Conservation (phyloP, 257 asterid species). For the Gentiana dahurica region DNA sequence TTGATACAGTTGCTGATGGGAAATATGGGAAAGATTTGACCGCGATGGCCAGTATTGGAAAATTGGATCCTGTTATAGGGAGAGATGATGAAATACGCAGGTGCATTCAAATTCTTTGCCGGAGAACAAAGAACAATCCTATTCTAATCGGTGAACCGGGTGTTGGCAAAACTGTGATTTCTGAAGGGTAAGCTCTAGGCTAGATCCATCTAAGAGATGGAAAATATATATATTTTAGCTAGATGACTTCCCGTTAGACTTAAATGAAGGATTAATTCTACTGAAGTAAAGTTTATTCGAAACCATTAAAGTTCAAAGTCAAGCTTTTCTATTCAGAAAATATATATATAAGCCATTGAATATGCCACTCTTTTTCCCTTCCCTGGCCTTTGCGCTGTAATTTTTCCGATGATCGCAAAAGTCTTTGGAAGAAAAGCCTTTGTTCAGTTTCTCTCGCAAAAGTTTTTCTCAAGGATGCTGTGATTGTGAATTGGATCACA, state of each 20-base stretch:
- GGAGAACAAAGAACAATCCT: constrained; percentile 83
- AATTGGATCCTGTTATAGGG: constrained; percentile 88
- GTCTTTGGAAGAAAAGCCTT: no score
- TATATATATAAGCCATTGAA: neutral
- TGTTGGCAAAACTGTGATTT: constrained; percentile 81
- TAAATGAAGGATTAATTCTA: no score
- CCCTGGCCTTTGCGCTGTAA: no score
- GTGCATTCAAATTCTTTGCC: constrained; percentile 79
- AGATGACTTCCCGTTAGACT: no score
- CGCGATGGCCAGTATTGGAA: constrained; percentile 79
- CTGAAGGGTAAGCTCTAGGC: constrained; percentile 59
- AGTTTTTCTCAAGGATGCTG: no score
- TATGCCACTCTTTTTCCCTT: neutral
- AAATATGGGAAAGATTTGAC: constrained; percentile 87
- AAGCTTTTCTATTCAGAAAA: neutral
- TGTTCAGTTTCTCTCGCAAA: no score
- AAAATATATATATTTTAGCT: neutral
- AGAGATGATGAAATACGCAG: constrained; percentile 85
- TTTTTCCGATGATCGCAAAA: neutral
- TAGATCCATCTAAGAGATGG: no score
- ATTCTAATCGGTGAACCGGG: constrained; percentile 86
- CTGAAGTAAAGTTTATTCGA: no score
- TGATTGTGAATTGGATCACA: neutral
- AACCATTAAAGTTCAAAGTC: neutral
- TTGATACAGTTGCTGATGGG: constrained; percentile 80